Evolutionary conservation across 1,284 basidiomycete species (phyloP).

Genomic region (Schizopora paradoxa): DNA sequence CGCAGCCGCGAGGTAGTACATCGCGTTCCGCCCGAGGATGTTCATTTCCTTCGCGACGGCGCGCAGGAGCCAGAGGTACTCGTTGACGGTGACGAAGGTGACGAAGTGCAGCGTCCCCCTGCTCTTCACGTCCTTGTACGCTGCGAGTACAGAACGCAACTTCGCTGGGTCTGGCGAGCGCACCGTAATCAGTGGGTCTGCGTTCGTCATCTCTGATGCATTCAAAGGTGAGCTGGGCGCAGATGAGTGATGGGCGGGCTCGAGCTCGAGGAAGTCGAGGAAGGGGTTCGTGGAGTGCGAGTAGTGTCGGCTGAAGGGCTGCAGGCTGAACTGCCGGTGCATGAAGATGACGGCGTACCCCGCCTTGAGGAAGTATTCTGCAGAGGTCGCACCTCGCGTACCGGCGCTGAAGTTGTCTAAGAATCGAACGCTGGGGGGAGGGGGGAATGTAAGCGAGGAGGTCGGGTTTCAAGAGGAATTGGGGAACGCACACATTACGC

Average conservation of each 20-base stretch:
- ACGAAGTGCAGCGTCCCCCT: slow-evolving; percentile 77
- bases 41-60: slow-evolving; percentile 73
- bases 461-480: too few species aligned
- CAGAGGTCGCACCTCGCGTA: slow-evolving; percentile 96
- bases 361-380: slow-evolving; percentile 92
- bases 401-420: slow-evolving; percentile 98
- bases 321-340: slow-evolving; percentile 94
- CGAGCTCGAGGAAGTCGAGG: slow-evolving; percentile 88
- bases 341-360: slow-evolving; percentile 98
- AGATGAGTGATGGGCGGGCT: slow-evolving; percentile 27
- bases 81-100: slow-evolving; percentile 92
- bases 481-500: slow-evolving; percentile 83
- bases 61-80: slow-evolving; percentile 91
- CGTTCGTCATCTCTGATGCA: slow-evolving; percentile 22
- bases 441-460: slow-evolving; percentile 21
- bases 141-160: slow-evolving; percentile 69
- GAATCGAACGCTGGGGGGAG: slow-evolving; percentile 79
- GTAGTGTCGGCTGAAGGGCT: slow-evolving; percentile 95
- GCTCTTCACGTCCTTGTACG: slow-evolving; percentile 78
- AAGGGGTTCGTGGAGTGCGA: slow-evolving; percentile 98
- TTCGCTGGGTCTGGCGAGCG: slow-evolving; percentile 56
- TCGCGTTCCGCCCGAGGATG: slow-evolving; percentile 62
- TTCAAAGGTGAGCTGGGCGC: slow-evolving; percentile 19
- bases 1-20: slow-evolving; percentile 97
- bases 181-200: slow-evolving; percentile 53